phyloP scores from a whole-genome alignment of 805 yeast species.

The Kuraishia hungarica region DNA sequence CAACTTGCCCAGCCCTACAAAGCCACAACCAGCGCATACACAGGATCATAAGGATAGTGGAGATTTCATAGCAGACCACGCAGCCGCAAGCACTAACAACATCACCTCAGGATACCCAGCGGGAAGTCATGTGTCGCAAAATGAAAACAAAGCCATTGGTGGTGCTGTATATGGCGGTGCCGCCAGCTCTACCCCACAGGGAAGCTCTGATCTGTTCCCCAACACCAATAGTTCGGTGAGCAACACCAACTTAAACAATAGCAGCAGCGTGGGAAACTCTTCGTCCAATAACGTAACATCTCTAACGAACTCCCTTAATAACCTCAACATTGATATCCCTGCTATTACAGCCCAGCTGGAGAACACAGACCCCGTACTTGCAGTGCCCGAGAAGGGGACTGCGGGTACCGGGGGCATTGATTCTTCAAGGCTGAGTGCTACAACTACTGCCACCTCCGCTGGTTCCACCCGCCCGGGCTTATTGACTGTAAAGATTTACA shows the following conservation, averaged over 20 bases:
- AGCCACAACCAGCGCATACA: slow-evolving; percentile 1
- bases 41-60: background rate
- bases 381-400: background rate
- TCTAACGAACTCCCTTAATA: background rate
- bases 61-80: background rate
- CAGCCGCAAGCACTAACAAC: background rate
- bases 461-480: slow-evolving; percentile 61
- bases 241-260: background rate
- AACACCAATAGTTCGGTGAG: background rate
- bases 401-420: background rate
- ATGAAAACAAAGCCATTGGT: background rate
- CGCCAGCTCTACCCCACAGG: background rate
- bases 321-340: slow-evolving; percentile 2
- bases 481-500: slow-evolving; percentile 68
- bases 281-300: background rate
- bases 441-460: background rate
- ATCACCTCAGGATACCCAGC: background rate
- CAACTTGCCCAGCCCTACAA: background rate
- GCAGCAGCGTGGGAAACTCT: background rate
- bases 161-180: background rate
- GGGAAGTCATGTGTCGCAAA: background rate
- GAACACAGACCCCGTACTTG: slow-evolving; percentile 24
- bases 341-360: slow-evolving; percentile 18
- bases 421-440: background rate
- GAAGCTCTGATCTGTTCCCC: background rate